A percentile compares a stretch with the other conserved stretches of the same genome.
Conservation (phyloP, 1,139 yeast species). For the Lodderomyces jiufengensis region DNA sequence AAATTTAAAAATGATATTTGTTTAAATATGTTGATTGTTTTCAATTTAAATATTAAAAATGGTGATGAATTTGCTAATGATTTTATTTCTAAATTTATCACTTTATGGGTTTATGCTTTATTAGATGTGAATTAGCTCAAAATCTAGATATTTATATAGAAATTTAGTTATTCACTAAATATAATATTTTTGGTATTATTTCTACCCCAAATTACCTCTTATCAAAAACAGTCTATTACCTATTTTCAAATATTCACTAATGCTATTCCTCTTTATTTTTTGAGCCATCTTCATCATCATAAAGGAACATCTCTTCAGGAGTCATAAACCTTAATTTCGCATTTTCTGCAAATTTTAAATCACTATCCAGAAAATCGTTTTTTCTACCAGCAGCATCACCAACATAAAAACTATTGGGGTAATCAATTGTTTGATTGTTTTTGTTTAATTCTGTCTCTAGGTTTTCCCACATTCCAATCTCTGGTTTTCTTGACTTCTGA, state of each 20-base stretch:
- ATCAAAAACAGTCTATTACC: too few species aligned
- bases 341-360: constrained; percentile 60
- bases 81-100: constrained; percentile 5
- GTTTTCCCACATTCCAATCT: constrained; percentile 65
- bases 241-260: too few species aligned
- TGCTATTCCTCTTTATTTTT: constrained; percentile 1
- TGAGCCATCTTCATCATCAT: background rate
- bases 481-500: constrained; percentile 65
- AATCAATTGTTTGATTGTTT: constrained; percentile 26
- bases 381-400: constrained; percentile 96
- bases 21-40: constrained; percentile 2
- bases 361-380: constrained; percentile 76
- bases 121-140: background rate
- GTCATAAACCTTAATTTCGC: constrained; percentile 51
- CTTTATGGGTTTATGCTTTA: constrained; percentile 8
- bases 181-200: too few species aligned
- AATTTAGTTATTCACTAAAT: too few species aligned
- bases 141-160: too few species aligned
- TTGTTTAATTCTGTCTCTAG: constrained; percentile 31
- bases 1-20: constrained; percentile 5
- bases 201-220: too few species aligned
- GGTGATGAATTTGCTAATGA: constrained; percentile 3
- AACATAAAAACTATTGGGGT: constrained; percentile 58
- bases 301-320: constrained; percentile 64
- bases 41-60: constrained; percentile 3